Conservation (phyloP, 345 rosid species). For the Eucalyptus cloeziana region DNA sequence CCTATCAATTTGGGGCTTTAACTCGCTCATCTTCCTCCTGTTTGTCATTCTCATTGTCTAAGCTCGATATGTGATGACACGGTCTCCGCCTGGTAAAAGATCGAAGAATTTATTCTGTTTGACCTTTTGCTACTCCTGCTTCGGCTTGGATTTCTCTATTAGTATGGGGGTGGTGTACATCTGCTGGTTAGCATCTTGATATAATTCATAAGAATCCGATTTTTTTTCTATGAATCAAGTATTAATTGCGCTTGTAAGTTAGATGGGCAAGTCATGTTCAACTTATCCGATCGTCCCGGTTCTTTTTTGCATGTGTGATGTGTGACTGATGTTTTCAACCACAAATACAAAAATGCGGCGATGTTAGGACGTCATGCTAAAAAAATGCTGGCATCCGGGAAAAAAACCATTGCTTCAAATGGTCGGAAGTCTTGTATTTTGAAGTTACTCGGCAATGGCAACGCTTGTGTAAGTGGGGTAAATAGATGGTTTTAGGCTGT, state of each 20-base stretch:
- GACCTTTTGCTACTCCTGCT: neutral
- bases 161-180: neutral
- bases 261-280: neutral
- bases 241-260: neutral
- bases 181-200: neutral
- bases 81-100: neutral
- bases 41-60: neutral
- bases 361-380: neutral
- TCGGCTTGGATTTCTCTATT: neutral
- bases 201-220: too few relatives aligned
- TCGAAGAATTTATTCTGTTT: neutral
- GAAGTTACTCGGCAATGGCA: neutral
- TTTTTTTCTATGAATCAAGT: neutral
- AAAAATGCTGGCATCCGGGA: neutral
- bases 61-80: neutral
- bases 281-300: neutral
- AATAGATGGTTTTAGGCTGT: neutral
- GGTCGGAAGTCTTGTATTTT: neutral
- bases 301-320: neutral
- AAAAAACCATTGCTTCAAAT: neutral
- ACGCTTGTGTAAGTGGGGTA: neutral
- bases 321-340: neutral
- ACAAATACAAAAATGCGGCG: neutral
- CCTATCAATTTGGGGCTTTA: neutral
- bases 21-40: neutral